Evolutionary conservation across 352 stramenopile genomes (phyloP).

Genomic region (Phytopythium chamaehyphon): DNA sequence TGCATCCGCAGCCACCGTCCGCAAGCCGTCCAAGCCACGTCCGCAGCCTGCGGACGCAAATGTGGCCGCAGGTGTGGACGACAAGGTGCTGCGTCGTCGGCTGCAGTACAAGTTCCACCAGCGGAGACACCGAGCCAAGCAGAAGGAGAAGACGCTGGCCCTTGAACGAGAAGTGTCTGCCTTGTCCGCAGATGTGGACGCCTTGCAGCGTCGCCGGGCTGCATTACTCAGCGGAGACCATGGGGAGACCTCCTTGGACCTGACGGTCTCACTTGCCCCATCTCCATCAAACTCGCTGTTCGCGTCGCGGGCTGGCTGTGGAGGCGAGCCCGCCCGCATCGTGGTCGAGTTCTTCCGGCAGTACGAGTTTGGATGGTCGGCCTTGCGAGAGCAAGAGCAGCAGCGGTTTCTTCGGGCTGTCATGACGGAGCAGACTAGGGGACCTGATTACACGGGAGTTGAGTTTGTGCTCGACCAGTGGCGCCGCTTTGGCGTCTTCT

Average conservation of each 20-base stretch:
- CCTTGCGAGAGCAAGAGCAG: slow-evolving; percentile 17
- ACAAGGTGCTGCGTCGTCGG: slow-evolving; percentile 40
- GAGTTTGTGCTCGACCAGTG: slow-evolving; percentile 49
- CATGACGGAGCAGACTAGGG: slow-evolving; percentile 39
- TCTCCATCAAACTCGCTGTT: slow-evolving; percentile 25
- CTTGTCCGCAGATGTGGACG: slow-evolving; percentile 34
- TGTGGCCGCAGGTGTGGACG: slow-evolving; percentile 7
- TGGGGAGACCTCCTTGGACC: not conserved
- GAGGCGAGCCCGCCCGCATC: slow-evolving; percentile 26
- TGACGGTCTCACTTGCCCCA: not conserved
- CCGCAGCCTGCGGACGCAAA: not conserved
- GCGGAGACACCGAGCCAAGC: slow-evolving; percentile 57
- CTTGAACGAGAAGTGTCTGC: slow-evolving; percentile 37
- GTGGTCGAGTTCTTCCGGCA: slow-evolving; percentile 50
- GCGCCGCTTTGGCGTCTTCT: slow-evolving; percentile 45
- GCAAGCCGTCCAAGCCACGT: not conserved
- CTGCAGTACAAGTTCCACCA: slow-evolving; percentile 73
- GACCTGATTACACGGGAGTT: slow-evolving; percentile 46
- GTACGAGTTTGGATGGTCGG: slow-evolving; percentile 44
- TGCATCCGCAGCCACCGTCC: not conserved
- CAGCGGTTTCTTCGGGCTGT: slow-evolving; percentile 48
- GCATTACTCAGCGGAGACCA: slow-evolving; percentile 14
- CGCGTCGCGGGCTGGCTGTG: slow-evolving; percentile 15
- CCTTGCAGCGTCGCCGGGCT: slow-evolving; percentile 26
- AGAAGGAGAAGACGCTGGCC: slow-evolving; percentile 41